These are phyloP conservation scores for Plasmodium reichenowi DNA, from an alignment of 169 alveolate species.

Conservation along the genomic window DNA sequence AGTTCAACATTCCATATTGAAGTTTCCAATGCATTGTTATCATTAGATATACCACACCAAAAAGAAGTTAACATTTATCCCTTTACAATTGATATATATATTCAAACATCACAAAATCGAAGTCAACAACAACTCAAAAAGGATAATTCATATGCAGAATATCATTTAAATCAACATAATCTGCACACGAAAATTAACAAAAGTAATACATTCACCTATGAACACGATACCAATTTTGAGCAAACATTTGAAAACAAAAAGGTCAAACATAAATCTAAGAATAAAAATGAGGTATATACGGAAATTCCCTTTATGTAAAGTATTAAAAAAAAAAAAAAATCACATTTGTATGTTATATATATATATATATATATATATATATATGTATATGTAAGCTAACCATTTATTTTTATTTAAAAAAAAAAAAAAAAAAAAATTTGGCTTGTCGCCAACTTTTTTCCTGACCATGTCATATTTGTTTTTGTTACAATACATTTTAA, in stretches of 20 bases:
- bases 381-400: too few relatives aligned
- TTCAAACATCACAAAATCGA: slow-evolving; percentile 79
- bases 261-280: slow-evolving; percentile 49
- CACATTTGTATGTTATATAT: too few relatives aligned
- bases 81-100: slow-evolving; percentile 86
- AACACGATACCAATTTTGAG: slow-evolving; percentile 58
- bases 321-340: too few relatives aligned
- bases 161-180: neutral
- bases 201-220: neutral
- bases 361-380: too few relatives aligned
- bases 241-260: slow-evolving; percentile 67
- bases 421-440: too few relatives aligned
- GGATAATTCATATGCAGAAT: neutral
- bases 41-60: slow-evolving; percentile 84
- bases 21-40: slow-evolving; percentile 83
- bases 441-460: too few relatives aligned
- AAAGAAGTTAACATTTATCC: slow-evolving; percentile 84
- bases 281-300: slow-evolving; percentile 73
- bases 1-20: slow-evolving; percentile 88
- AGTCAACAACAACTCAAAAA: neutral
- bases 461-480: neutral
- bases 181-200: neutral
- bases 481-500: too few relatives aligned
- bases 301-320: slow-evolving; percentile 46
- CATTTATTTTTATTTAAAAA: too few relatives aligned